phyloP scores from a whole-genome alignment of 345 rosid species.

The Arabis alpina region DNA sequence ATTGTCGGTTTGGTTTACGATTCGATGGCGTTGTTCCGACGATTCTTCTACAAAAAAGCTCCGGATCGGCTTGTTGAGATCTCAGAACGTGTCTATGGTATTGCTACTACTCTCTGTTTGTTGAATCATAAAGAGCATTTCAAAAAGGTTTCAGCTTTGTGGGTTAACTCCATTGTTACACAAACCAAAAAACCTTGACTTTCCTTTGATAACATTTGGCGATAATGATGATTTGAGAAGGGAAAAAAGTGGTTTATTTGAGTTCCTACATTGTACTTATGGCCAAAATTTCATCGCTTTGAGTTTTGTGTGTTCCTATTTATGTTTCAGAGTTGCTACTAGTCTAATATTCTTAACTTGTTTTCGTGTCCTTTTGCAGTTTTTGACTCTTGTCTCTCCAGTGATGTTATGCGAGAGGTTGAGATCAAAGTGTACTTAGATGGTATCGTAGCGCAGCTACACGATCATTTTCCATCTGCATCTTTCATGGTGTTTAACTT shows the following conservation, averaged over 20 bases:
- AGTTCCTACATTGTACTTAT: background rate
- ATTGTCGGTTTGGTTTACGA: conserved; percentile 36
- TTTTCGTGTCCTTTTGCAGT: conserved; percentile 56
- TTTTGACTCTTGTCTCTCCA: conserved; percentile 97
- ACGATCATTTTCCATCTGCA: conserved; percentile 89
- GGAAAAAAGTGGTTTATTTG: too few relatives aligned
- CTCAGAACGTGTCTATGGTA: conserved; percentile 90
- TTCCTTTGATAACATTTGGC: background rate
- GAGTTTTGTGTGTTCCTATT: conserved; percentile 18
- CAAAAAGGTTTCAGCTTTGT: too few relatives aligned
- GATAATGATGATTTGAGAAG: background rate
- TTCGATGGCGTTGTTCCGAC: conserved; percentile 84
- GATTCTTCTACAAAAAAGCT: conserved; percentile 74
- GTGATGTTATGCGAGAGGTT: conserved; percentile 88
- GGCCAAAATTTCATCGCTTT: background rate
- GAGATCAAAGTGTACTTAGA: conserved; percentile 91
- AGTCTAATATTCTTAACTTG: background rate
- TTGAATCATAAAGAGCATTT: too few relatives aligned
- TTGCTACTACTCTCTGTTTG: conserved; percentile 38
- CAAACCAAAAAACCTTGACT: background rate
- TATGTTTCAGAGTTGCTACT: conserved; percentile 15
- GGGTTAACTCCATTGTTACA: background rate
- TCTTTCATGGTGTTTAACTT: conserved; percentile 98
- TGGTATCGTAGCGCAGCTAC: conserved; percentile 92
- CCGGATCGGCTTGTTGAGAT: conserved; percentile 88